A percentile compares a stretch with the other conserved stretches of the same genome.
Evolutionary conservation across 352 stramenopile species (phyloP).

Genomic region (Phytophthora cactorum): DNA sequence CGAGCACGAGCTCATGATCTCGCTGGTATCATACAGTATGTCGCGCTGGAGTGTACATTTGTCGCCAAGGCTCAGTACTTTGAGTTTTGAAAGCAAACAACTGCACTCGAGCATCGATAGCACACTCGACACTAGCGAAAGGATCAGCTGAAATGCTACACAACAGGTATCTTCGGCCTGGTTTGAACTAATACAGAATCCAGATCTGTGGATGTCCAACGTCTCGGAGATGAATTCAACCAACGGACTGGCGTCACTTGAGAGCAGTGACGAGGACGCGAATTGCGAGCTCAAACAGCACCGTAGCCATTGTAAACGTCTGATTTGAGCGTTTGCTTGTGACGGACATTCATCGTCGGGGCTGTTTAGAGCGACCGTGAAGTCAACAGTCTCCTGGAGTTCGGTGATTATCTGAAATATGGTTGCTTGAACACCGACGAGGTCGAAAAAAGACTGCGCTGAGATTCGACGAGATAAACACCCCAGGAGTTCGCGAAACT

Average conservation of each 20-base stretch:
- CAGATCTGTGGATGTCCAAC: slow-evolving; percentile 29
- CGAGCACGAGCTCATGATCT: slow-evolving; percentile 33
- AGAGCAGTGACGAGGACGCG: slow-evolving; percentile 23
- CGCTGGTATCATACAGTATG: slow-evolving; percentile 1
- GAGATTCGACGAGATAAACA: slow-evolving; percentile 13
- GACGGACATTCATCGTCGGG: slow-evolving; percentile 41
- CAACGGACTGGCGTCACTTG: slow-evolving; percentile 8
- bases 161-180: slow-evolving; percentile 53
- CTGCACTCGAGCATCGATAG: slow-evolving; percentile 43
- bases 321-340: slow-evolving; percentile 9
- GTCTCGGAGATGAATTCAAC: slow-evolving; percentile 37
- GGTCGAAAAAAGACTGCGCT: slow-evolving; percentile 25
- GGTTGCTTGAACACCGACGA: slow-evolving; percentile 20
- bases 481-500: slow-evolving; percentile 13
- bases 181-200: slow-evolving; percentile 26
- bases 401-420: slow-evolving; percentile 9
- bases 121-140: slow-evolving; percentile 43
- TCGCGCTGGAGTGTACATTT: slow-evolving; percentile 8
- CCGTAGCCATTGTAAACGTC: slow-evolving; percentile 32
- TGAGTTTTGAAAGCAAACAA: slow-evolving; percentile 25
- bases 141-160: slow-evolving; percentile 40
- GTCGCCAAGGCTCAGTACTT: slow-evolving; percentile 25
- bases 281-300: slow-evolving; percentile 46
- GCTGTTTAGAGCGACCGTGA: slow-evolving; percentile 48
- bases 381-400: slow-evolving; percentile 29